Percentiles rank a stretch among this genome's conserved stretches.
Evolutionary conservation across 192 early-diverging fungal species (phyloP).

Genomic region (Oehlia diaphana): DNA sequence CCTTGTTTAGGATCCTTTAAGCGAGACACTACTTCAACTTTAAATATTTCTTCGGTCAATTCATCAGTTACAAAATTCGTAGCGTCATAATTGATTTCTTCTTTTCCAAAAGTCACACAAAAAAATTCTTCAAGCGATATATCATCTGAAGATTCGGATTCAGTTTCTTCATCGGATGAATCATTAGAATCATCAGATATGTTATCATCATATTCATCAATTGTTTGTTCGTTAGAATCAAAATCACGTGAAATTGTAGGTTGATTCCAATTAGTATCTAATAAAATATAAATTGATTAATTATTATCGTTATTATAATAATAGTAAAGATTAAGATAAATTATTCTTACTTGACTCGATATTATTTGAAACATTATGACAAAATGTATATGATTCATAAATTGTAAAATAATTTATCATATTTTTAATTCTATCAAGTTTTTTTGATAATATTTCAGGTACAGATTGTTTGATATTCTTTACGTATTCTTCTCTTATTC

Average conservation of each 20-base stretch:
- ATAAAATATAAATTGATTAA: background rate
- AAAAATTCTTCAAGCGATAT: background rate
- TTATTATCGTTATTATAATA: background rate
- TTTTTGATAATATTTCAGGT: background rate
- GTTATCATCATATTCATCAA: no score
- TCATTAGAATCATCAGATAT: background rate
- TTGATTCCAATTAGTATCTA: background rate
- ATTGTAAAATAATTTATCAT: background rate
- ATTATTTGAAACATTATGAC: background rate
- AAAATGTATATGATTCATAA: background rate
- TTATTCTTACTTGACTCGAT: background rate
- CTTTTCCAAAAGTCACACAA: background rate
- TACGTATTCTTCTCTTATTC: background rate
- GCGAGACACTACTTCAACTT: background rate
- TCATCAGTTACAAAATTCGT: slow-evolving; percentile 6
- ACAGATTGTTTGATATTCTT: background rate
- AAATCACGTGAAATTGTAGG: no score
- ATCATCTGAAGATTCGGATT: background rate
- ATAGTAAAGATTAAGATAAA: background rate
- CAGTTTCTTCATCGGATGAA: background rate
- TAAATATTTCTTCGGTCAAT: background rate
- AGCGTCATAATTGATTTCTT: background rate
- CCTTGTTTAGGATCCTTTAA: background rate
- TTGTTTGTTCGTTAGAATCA: no score
- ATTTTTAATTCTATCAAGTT: background rate